Conservation (phyloP, 2,329 filamentous ascomycete genomes). For the Calycina herbarum region DNA sequence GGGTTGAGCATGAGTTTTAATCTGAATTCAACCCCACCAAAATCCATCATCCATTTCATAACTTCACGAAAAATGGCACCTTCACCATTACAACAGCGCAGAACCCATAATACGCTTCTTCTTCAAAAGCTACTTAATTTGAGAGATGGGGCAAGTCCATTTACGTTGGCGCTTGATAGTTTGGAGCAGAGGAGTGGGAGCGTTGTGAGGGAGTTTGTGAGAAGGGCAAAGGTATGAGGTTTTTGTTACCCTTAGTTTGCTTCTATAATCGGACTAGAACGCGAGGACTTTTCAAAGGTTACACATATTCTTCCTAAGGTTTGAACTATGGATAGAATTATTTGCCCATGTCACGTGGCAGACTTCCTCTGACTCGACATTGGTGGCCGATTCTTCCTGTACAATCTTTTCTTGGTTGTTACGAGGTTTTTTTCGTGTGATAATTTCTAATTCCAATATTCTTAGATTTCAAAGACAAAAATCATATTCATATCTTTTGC, state of each 20-base stretch:
- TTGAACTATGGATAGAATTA: background rate
- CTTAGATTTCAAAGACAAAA: slow-evolving; percentile 62
- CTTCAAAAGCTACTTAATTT: slow-evolving; percentile 80
- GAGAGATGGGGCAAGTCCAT: slow-evolving; percentile 77
- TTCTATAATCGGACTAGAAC: background rate
- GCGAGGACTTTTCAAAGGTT: background rate
- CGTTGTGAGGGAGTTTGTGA: slow-evolving; percentile 71
- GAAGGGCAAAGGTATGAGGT: slow-evolving; percentile 62
- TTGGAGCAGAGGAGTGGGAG: slow-evolving; percentile 77
- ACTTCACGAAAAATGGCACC: slow-evolving; percentile 51
- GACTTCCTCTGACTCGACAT: background rate
- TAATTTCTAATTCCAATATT: background rate
- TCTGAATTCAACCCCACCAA: background rate
- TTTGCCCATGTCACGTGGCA: background rate
- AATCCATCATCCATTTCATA: background rate
- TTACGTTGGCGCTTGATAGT: slow-evolving; percentile 82
- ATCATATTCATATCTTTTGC: slow-evolving; percentile 78
- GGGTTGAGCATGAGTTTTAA: background rate
- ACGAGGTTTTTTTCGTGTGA: background rate
- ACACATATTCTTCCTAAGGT: too few relatives aligned
- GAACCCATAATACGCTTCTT: slow-evolving; percentile 81
- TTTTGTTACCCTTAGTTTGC: background rate
- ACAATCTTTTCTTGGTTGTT: background rate
- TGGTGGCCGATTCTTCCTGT: background rate
- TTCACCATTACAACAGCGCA: slow-evolving; percentile 62